Conservation (phyloP, 805 yeast species). For the Candida sithepensis region DNA sequence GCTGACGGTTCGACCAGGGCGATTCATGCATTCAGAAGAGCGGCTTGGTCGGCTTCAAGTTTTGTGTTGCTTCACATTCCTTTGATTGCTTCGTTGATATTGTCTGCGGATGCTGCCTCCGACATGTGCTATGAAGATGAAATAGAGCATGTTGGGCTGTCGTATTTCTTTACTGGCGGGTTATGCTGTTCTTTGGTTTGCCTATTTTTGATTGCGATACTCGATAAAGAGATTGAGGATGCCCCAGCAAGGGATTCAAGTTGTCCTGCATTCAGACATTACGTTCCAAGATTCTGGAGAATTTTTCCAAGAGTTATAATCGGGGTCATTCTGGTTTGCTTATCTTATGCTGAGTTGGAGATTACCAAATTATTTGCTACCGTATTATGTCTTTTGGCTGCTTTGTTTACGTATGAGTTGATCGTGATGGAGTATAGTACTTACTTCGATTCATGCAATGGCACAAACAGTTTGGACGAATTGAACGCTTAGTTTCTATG, state of each 20-base stretch:
- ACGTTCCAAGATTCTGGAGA: constrained; percentile 24
- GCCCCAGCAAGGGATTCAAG: not conserved
- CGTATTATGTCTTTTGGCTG: constrained; percentile 6
- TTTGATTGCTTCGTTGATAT: constrained; percentile 45
- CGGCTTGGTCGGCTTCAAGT: constrained; percentile 39
- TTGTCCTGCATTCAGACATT: constrained; percentile 36
- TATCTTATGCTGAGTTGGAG: constrained; percentile 11
- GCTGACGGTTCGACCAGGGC: constrained; percentile 49
- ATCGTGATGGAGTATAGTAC: not conserved
- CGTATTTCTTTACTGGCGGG: constrained; percentile 53
- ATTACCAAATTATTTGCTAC: constrained; percentile 14
- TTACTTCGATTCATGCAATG: not conserved
- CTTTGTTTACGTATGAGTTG: constrained; percentile 13
- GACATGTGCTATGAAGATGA: constrained; percentile 37
- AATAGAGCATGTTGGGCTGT: constrained; percentile 36
- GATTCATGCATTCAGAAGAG: constrained; percentile 51
- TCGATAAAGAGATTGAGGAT: constrained; percentile 43
- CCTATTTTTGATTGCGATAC: constrained; percentile 38
- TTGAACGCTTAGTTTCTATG: too few species aligned
- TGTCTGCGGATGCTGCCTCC: constrained; percentile 59
- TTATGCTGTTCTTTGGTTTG: constrained; percentile 40
- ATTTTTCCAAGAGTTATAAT: constrained; percentile 11
- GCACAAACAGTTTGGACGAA: too few species aligned
- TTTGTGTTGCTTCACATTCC: constrained; percentile 51
- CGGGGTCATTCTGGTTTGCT: constrained; percentile 6